Percentiles rank a stretch among this genome's conserved stretches.
These are phyloP conservation scores for Penicillium arizonense DNA, from an alignment of 495 filamentous ascomycete species.

Conservation along the genomic window DNA sequence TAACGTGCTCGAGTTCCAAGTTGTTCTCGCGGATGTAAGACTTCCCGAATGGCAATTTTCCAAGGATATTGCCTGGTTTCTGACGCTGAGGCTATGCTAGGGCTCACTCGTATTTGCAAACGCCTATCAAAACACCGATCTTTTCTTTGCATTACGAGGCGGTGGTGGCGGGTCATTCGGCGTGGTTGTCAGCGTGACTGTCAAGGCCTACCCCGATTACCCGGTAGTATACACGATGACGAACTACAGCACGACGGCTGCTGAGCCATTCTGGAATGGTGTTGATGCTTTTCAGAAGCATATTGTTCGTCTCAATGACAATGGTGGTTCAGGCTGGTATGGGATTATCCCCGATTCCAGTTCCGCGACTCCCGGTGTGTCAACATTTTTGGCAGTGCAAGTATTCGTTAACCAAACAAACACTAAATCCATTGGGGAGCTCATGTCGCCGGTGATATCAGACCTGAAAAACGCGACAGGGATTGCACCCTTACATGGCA, in stretches of 20 bases:
- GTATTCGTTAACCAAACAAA: slow-evolving; percentile 4
- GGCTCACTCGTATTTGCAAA: slow-evolving; percentile 43
- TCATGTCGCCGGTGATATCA: not conserved
- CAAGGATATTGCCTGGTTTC: not conserved
- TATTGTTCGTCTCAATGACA: not conserved
- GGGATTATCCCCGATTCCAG: not conserved
- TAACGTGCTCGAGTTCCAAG: slow-evolving; percentile 34
- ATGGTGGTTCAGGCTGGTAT: not conserved
- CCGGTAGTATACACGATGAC: not conserved
- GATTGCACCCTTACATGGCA: not conserved
- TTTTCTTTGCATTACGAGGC: slow-evolving; percentile 49
- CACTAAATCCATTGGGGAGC: not conserved
- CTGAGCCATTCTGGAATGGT: not conserved
- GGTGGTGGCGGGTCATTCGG: slow-evolving; percentile 53
- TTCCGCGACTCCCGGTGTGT: not conserved
- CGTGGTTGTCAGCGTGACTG: slow-evolving; percentile 39
- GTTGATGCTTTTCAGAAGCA: not conserved
- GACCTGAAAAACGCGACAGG: not conserved
- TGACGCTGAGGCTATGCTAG: slow-evolving; percentile 12
- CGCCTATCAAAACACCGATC: slow-evolving; percentile 37
- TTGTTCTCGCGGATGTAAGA: slow-evolving; percentile 34
- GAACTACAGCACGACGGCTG: not conserved
- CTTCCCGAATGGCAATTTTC: too few relatives aligned
- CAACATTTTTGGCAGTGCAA: not conserved
- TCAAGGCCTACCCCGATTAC: slow-evolving; percentile 30